phyloP scores from a whole-genome alignment of 495 filamentous ascomycete species.

The Neurospora sp. region DNA sequence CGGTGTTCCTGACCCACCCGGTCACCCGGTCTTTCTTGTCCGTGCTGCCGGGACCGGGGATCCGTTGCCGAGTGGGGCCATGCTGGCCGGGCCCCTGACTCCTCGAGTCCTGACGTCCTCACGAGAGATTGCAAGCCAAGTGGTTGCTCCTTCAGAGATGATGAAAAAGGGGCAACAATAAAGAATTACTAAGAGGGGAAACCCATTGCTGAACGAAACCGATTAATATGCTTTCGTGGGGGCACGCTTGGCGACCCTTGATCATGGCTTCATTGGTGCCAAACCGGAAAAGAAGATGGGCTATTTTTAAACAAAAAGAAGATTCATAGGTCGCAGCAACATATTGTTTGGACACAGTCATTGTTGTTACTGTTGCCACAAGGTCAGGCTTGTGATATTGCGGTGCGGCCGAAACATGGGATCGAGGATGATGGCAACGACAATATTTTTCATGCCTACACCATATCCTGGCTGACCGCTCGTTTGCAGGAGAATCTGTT shows the following conservation, averaged over 20 bases:
- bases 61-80: neutral
- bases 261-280: neutral
- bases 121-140: neutral
- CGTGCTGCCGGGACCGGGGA: neutral
- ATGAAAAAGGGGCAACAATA: neutral
- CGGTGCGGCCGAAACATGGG: neutral
- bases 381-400: neutral
- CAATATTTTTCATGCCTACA: neutral
- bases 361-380: neutral
- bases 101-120: neutral
- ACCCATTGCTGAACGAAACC: neutral
- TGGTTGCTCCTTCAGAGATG: neutral
- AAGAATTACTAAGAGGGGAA: neutral
- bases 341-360: neutral
- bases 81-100: neutral
- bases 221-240: neutral
- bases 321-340: neutral
- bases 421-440: neutral
- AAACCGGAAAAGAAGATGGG: neutral
- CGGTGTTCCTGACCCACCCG: neutral
- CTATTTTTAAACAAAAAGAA: neutral
- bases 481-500: neutral
- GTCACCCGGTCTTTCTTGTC: neutral
- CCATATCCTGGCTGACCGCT: neutral
- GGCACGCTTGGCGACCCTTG: neutral